phyloP scores from a whole-genome alignment of 2,329 filamentous ascomycete genomes.

The Colletotrichum lupini region DNA sequence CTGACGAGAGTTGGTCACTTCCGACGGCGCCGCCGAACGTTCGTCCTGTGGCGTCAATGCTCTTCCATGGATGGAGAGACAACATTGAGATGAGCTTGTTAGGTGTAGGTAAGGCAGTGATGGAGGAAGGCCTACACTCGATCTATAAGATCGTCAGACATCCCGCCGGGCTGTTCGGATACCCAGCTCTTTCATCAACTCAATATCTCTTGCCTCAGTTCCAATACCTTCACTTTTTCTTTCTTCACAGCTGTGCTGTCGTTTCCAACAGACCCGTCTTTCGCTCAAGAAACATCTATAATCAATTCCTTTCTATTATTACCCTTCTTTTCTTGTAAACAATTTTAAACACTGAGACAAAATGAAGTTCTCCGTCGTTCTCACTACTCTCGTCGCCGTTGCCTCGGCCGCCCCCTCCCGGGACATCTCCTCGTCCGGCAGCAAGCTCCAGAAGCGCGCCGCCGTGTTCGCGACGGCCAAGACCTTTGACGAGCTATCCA shows the following conservation, averaged over 20 bases:
- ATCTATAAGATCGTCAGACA: constrained; percentile 19
- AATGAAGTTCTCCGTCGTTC: constrained; percentile 49
- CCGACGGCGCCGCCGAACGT: not conserved
- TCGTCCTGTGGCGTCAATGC: not conserved
- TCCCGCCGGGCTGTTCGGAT: not conserved
- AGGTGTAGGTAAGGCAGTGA: not conserved
- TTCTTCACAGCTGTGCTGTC: constrained; percentile 28
- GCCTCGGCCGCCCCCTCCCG: constrained; percentile 39
- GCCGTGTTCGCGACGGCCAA: constrained; percentile 46
- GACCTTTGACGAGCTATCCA: constrained; percentile 57
- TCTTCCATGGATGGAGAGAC: not conserved
- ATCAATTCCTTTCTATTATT: constrained; percentile 27
- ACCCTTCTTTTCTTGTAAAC: not conserved
- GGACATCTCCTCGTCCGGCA: constrained; percentile 18
- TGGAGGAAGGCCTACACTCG: not conserved
- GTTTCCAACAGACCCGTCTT: constrained; percentile 9
- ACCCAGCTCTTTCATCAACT: not conserved
- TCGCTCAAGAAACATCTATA: constrained; percentile 13
- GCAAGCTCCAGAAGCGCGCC: constrained; percentile 39
- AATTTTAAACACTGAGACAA: constrained; percentile 11
- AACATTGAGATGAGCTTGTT: no score
- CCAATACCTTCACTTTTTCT: constrained; percentile 12
- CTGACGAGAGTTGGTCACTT: not conserved
- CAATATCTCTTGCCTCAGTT: constrained; percentile 18
- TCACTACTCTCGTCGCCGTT: constrained; percentile 42